Evolutionary conservation across 176 grass and related monocot species (phyloP).

Genomic region (Rhipidocladum racemiflorum): DNA sequence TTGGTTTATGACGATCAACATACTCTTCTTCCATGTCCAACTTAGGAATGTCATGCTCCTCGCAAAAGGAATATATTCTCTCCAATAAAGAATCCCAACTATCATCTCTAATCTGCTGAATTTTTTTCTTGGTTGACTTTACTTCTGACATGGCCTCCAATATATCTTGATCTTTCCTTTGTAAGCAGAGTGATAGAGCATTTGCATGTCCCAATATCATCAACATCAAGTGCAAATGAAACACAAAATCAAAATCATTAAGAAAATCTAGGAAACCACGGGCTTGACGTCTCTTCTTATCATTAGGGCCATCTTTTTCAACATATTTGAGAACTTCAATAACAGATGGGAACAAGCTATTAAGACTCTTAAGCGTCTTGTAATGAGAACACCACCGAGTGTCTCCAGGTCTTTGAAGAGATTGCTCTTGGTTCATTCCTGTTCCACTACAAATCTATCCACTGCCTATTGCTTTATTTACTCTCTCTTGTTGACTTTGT

Average conservation of each 20-base stretch:
- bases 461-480: too few relatives aligned
- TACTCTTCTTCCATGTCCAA: background rate
- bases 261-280: background rate
- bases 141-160: background rate
- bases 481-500: too few relatives aligned
- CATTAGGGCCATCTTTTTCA: background rate
- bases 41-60: background rate
- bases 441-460: too few relatives aligned
- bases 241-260: slow-evolving; percentile 2
- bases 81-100: background rate
- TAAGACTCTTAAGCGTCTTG: background rate
- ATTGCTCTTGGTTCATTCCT: background rate
- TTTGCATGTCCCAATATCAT: background rate
- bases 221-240: slow-evolving; percentile 15
- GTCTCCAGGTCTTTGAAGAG: background rate
- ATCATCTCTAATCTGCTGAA: background rate
- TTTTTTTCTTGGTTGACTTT: background rate
- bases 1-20: background rate
- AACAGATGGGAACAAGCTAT: too few relatives aligned
- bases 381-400: background rate
- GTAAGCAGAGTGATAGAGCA: background rate
- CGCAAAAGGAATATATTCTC: background rate
- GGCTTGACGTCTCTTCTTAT: background rate
- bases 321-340: background rate
- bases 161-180: background rate